phyloP scores from a whole-genome alignment of 352 stramenopile species.

The Phytophthora foliorum region DNA sequence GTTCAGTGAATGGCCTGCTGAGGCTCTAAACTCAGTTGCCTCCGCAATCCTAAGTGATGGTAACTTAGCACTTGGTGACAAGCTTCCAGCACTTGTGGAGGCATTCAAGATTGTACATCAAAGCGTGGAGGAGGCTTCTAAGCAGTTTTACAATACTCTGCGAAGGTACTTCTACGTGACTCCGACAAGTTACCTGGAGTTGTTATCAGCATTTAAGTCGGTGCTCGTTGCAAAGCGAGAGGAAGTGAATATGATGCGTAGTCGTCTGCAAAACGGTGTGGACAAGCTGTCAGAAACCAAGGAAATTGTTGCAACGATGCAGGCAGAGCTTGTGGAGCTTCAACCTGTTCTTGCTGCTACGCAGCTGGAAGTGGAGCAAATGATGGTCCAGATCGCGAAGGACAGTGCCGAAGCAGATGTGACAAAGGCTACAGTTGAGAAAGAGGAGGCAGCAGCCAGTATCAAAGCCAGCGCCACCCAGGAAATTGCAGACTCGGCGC shows the following conservation, averaged over 20 bases:
- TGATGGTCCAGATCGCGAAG: conserved; percentile 92
- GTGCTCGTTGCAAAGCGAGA: conserved; percentile 92
- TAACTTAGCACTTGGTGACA: conserved; percentile 73
- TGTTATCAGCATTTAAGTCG: conserved; percentile 93
- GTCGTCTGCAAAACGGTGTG: conserved; percentile 86
- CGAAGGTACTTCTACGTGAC: conserved; percentile 95
- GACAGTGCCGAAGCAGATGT: conserved; percentile 92
- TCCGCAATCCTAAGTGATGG: conserved; percentile 88
- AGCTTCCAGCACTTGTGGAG: conserved; percentile 67
- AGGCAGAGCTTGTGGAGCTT: conserved; percentile 84
- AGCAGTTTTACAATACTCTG: conserved; percentile 89
- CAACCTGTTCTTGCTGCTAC: conserved; percentile 83
- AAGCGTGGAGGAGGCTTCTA: conserved; percentile 86
- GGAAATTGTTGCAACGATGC: conserved; percentile 84
- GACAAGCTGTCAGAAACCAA: conserved; percentile 90
- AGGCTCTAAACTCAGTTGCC: conserved; percentile 86
- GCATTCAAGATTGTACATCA: conserved; percentile 91
- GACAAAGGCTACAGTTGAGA: conserved; percentile 88
- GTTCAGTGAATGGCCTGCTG: conserved; percentile 91
- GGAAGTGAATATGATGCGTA: conserved; percentile 91
- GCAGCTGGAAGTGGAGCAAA: conserved; percentile 88
- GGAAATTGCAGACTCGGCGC: conserved; percentile 91
- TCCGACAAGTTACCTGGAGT: conserved; percentile 93
- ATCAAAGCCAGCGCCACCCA: conserved; percentile 90
- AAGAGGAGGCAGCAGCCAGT: conserved; percentile 89